Evolutionary conservation across 2,329 filamentous ascomycete genomes (phyloP), one percentile per base, ranked within the genome.

Genomic region (Xylaria sp.): DNA sequence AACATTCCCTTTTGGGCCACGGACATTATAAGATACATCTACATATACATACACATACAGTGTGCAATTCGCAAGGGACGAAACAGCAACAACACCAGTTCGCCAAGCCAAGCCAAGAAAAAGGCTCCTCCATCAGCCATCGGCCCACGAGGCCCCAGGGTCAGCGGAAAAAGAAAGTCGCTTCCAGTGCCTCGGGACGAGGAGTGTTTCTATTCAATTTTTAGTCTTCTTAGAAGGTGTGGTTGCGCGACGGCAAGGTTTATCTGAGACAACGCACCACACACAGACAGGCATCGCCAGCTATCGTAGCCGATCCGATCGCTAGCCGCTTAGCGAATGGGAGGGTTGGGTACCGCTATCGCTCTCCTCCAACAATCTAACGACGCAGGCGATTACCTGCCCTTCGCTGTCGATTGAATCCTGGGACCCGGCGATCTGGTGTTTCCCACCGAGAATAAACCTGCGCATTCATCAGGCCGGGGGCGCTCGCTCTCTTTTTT

Each of bases 181-280:
- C 39, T 55, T 39, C 69, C 65, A 45, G 63, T 53, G 60, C 60
- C 50, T 63, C 61, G 66, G 66, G 63, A 70, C 65, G 27, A 57
- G 11, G 34, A 11, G 7, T 36, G 7, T 11, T 36, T 36, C 11
- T 36, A 11, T 11, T 21, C 30, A 21, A n/a, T 36, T 36, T 36
- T 36, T 36, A 2, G 7, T 36, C 8, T 36, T 36, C 21, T 27
- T 30, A 34, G 24, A 56, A 58, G 61, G 11, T 65, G 58, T 58
- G 61, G 62, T 57, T 45, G 63, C 65, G 59, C 64, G 42, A 56
- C 32, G 64, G 63, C 47, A 12, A 32, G 39, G 39, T 27, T 27
- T 53, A 66, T 62, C 66, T 69, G 69, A 71, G 66, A 71, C 69
- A 66, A 56, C 56, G 57, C 66, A 53, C 68, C 34, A 63, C 19